phyloP scores from a whole-genome alignment of 768 basidiomycete species.

The Amanita molliuscula region DNA sequence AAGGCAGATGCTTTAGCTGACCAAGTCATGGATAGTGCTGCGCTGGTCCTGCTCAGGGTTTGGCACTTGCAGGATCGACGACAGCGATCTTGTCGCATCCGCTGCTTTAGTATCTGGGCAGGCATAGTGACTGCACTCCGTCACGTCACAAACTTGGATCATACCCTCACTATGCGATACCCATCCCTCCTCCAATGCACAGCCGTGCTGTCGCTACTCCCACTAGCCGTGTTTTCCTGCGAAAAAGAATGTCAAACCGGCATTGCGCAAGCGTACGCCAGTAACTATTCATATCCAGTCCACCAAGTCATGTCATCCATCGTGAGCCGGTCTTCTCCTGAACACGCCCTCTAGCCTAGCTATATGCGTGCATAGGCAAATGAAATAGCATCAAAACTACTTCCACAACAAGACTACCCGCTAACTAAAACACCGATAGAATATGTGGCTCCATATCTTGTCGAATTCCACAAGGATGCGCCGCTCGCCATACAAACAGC shows the following conservation, averaged over 20 bases:
- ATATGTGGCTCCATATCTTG: slow-evolving; percentile 36
- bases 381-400: slow-evolving; percentile 7
- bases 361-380: slow-evolving; percentile 8
- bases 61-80: not conserved
- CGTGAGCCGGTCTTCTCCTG: not conserved
- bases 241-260: slow-evolving; percentile 59
- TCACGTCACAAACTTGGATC: not conserved
- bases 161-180: slow-evolving; percentile 2
- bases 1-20: not conserved
- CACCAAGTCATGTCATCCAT: slow-evolving; percentile 5
- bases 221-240: slow-evolving; percentile 40
- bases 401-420: slow-evolving; percentile 6
- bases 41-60: not conserved
- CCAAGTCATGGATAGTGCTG: not conserved
- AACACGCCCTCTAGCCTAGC: not conserved
- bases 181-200: not conserved
- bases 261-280: slow-evolving; percentile 46
- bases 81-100: not conserved
- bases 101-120: not conserved
- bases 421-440: slow-evolving; percentile 9
- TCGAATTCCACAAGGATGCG: slow-evolving; percentile 33
- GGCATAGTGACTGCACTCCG: not conserved
- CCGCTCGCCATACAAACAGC: slow-evolving; percentile 36
- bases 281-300: slow-evolving; percentile 38
- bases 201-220: slow-evolving; percentile 17